Conservation (phyloP, 331 rosid species). For the Saraca asoca region DNA sequence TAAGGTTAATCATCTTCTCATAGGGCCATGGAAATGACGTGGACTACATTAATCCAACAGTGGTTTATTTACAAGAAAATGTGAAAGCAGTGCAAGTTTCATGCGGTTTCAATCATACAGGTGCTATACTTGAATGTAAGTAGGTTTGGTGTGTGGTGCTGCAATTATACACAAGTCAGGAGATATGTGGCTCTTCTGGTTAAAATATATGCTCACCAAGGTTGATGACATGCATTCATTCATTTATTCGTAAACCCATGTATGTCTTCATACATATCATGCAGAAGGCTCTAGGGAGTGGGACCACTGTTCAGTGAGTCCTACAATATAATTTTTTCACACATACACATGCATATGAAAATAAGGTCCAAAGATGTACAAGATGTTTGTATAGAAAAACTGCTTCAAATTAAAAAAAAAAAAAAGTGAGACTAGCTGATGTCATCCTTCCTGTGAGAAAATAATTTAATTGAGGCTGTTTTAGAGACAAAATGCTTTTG, state of each 20-base stretch:
- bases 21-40: slow-evolving; percentile 93
- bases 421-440: slow-evolving; percentile 2
- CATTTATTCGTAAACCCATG: slow-evolving; percentile 9
- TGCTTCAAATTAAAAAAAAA: slow-evolving; percentile 27
- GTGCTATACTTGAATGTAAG: slow-evolving; percentile 68
- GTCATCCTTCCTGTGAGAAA: not conserved
- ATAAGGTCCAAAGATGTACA: slow-evolving; percentile 34
- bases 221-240: slow-evolving; percentile 17
- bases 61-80: slow-evolving; percentile 55
- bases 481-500: not conserved
- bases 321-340: slow-evolving; percentile 34
- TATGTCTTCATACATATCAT: slow-evolving; percentile 33
- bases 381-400: slow-evolving; percentile 4
- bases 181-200: no score
- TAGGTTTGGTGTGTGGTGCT: slow-evolving; percentile 41
- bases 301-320: slow-evolving; percentile 8
- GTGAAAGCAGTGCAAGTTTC: slow-evolving; percentile 76
- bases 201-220: not conserved
- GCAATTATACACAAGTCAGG: slow-evolving; percentile 2
- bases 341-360: slow-evolving; percentile 4
- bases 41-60: slow-evolving; percentile 69
- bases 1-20: slow-evolving; percentile 24
- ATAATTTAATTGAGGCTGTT: not conserved
- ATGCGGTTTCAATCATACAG: slow-evolving; percentile 97
- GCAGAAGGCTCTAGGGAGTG: slow-evolving; percentile 25